phyloP scores from a whole-genome alignment of 2,329 filamentous ascomycete species.

The Microascus cirrosus region DNA sequence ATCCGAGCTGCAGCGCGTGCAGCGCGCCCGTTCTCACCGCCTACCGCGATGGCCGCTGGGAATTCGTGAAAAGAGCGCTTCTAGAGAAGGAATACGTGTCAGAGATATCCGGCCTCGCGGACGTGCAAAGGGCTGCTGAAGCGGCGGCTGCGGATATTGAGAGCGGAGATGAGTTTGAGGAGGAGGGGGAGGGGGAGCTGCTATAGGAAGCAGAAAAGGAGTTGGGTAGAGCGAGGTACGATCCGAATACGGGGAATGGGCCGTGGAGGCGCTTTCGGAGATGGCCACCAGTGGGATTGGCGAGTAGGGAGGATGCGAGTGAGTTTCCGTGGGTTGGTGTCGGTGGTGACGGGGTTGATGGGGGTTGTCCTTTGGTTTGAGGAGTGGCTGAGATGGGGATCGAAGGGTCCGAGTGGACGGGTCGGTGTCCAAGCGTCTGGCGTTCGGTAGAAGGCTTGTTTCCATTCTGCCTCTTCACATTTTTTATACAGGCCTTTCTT shows the following conservation, averaged over 20 bases:
- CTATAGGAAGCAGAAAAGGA: conserved; percentile 14
- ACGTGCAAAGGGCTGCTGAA: conserved; percentile 54
- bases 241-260: not conserved
- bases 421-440: too few species aligned
- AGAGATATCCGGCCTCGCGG: conserved; percentile 62
- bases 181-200: conserved; percentile 44
- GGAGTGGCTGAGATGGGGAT: too few species aligned
- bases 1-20: conserved; percentile 74
- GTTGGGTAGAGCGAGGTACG: not conserved
- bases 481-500: too few species aligned
- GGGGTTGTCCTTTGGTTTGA: not conserved
- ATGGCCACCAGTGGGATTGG: too few species aligned
- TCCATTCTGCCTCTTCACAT: too few species aligned
- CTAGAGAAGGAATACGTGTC: conserved; percentile 68
- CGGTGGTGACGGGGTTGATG: not conserved
- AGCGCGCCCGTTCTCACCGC: conserved; percentile 57
- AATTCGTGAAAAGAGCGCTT: conserved; percentile 63
- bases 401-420: too few species aligned
- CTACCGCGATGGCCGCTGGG: conserved; percentile 61
- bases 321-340: not conserved
- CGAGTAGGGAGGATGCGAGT: not conserved
- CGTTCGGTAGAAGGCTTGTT: too few species aligned
- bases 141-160: conserved; percentile 42
- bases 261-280: not conserved
- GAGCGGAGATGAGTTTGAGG: conserved; percentile 49